Base-by-base conservation (phyloP, 495 filamentous ascomycete species). In the Cercophora newfieldiana region DNA sequence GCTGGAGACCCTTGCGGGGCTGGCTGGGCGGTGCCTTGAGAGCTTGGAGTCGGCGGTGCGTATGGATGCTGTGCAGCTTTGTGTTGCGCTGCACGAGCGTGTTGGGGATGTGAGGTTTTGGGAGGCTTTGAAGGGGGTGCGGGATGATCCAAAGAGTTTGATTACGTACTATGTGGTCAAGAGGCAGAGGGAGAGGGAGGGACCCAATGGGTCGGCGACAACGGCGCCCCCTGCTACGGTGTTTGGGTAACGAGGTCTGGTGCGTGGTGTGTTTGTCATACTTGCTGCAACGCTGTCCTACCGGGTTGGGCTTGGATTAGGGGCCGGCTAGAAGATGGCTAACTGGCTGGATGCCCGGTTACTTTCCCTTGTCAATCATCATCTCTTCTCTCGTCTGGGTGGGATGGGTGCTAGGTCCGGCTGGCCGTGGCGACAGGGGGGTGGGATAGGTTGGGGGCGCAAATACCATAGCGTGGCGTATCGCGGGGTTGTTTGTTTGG, bases 91-190 rank as follows among this genome's bases (percentile, higher is more conserved):
- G 65, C 88, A 94, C 68, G 82, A 85, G 28, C 81, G 89, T 59
- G 81, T 93, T 24, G 85, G 86, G 18, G 88, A 90, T 59, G 79
- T 81, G 16, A 73, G 78, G 50, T 91, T 92, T 72, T 91, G 90
- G 83, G 80, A 84, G 37, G 79, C 86, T 28, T 75, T 92, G 55
- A 87, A 82, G 64, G 82, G 81, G 2, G 81, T 90, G 31, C 85
- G 80, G 63, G 88, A 90, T 37, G 88, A 88, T 50, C 86, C 88
- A 5, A 89, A 90, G 71, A 92, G 89, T 65, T 72, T 94, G 64
- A 86, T 94, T 66, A 90, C 88, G n/a, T 94, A 94, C 73, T 94
- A 92, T 78, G 88, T 93, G 72, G 89, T 89, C 19, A 91, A 87
- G 76, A 78, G 78, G 69, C 83, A 87, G 76, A 72, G 82, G 64